Evolutionary conservation across 768 basidiomycete genomes (phyloP), one percentile per base, ranked within the genome.

Genomic region (Nidularia pulvinata): DNA sequence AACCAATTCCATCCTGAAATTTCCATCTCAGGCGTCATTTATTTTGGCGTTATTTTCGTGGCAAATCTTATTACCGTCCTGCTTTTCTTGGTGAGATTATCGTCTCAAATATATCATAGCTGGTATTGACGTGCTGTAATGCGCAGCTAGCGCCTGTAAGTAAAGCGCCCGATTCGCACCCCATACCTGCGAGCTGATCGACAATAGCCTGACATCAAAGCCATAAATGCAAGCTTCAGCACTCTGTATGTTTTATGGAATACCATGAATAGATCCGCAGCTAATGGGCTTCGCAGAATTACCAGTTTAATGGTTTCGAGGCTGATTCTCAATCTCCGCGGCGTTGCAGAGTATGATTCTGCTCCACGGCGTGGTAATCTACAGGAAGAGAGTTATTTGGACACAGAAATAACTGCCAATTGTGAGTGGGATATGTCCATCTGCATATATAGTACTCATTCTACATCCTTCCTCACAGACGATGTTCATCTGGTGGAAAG

Each of bases 221-320:
- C 71, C 7, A 58, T 73, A 3, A 70, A 70, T 42, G 73, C 71
- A 11, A 72, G 71, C 55, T 72, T 74, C 51, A 73, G 69, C 47
- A 70, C 70, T 6, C 43, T 71, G 73, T 72, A 50, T 53, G 69
- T 57, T 45, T 46, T 14, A n/a, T 1, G 34, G 22, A 45, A 44
- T 33, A 25, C 1, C 25, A 30, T 30, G 25, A 30, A 30, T 30
- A 30, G 25, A 3, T 30, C 25, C 25, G 25, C 25, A 30, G 25
- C 25, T 30, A 30, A 30, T 30, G 10, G 5, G 14, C 14, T n/a
- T 14, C 33, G 2, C 33, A 72, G 70, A 32, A 66, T 74, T 2
- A 73, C 70, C 4, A 69, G 61, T 46, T 47, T 74, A 7, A 73
- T 74, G 71, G 69, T 72, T 10, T 74, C 73, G 4, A 60, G 73